A percentile compares a stretch with the other conserved stretches of the same genome.
Evolutionary conservation across 1,284 basidiomycete species (phyloP).

Genomic region (Ustilago shanxiensis): DNA sequence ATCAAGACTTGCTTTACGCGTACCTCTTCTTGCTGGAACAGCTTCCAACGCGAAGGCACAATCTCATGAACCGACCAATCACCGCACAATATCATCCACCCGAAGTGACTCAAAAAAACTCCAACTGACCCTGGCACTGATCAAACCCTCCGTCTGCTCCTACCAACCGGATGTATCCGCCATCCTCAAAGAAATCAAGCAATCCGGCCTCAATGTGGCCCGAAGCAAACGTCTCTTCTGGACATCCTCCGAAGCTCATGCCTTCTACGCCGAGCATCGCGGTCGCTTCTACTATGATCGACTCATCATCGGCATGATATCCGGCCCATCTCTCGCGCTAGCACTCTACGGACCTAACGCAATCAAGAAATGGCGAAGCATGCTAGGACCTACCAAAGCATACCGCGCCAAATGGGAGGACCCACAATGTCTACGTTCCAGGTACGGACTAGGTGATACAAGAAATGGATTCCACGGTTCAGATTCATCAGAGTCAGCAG

Average conservation of each 20-base stretch:
- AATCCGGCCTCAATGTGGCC: conserved; percentile 40
- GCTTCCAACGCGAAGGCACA: not conserved
- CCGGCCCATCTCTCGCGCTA: conserved; percentile 61
- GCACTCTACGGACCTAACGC: conserved; percentile 61
- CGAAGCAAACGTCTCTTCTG: conserved; percentile 57
- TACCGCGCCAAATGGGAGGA: conserved; percentile 61
- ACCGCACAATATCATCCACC: conserved; percentile 7
- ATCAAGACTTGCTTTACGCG: not conserved
- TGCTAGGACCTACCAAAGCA: conserved; percentile 67
- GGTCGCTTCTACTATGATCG: conserved; percentile 68
- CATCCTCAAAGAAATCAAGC: conserved; percentile 58
- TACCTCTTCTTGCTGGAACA: not conserved
- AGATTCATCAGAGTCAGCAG: conserved; percentile 39
- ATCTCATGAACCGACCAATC: not conserved
- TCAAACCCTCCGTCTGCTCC: conserved; percentile 65
- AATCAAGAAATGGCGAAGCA: conserved; percentile 56
- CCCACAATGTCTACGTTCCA: conserved; percentile 47
- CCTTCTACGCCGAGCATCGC: conserved; percentile 66
- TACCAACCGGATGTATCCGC: conserved; percentile 61
- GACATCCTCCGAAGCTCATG: conserved; percentile 60
- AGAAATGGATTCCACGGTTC: conserved; percentile 68
- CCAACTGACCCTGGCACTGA: conserved; percentile 63
- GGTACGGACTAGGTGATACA: conserved; percentile 65
- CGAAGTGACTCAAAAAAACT: conserved; percentile 1
- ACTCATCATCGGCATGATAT: conserved; percentile 63